phyloP scores from a whole-genome alignment of 2,329 filamentous ascomycete genomes.

The Tolypocladium nubicola region DNA sequence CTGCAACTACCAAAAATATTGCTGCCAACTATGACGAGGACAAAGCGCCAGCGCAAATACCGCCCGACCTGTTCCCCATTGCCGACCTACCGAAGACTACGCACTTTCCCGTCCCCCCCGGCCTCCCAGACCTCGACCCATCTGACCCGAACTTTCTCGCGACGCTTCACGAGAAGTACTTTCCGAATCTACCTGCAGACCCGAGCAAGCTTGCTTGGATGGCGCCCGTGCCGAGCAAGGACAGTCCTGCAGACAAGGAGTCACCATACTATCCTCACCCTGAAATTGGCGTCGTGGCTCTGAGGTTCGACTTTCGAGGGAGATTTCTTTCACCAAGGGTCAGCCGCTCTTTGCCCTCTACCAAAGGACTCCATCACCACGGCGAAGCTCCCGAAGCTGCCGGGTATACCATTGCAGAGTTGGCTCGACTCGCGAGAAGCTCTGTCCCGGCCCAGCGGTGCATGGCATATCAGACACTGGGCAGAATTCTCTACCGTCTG shows the following conservation, averaged over 20 bases:
- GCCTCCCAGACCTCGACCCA: slow-evolving; percentile 67
- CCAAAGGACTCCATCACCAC: slow-evolving; percentile 84
- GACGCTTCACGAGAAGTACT: slow-evolving; percentile 86
- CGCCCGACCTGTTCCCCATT: slow-evolving; percentile 31
- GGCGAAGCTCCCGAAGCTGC: slow-evolving; percentile 85
- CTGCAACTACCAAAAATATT: slow-evolving; percentile 13
- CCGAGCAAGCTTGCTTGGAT: slow-evolving; percentile 87
- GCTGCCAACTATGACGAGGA: slow-evolving; percentile 29
- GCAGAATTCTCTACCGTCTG: slow-evolving; percentile 72
- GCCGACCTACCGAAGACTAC: slow-evolving; percentile 29
- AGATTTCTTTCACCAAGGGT: slow-evolving; percentile 66
- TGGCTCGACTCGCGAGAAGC: slow-evolving; percentile 71
- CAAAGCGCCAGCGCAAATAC: slow-evolving; percentile 27
- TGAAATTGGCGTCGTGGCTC: slow-evolving; percentile 59
- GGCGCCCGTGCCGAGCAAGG: slow-evolving; percentile 55
- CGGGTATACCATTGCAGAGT: slow-evolving; percentile 83
- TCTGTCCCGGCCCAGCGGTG: slow-evolving; percentile 80
- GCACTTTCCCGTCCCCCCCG: slow-evolving; percentile 51
- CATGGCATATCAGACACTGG: slow-evolving; percentile 83
- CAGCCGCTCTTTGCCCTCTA: slow-evolving; percentile 63
- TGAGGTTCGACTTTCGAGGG: slow-evolving; percentile 86
- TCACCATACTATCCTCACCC: slow-evolving; percentile 77
- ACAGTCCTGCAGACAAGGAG: slow-evolving; percentile 53
- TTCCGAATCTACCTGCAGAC: slow-evolving; percentile 76
- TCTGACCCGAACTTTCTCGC: slow-evolving; percentile 72